A percentile compares a stretch with the other conserved stretches of the same genome.
These are phyloP conservation scores for Trichophyton schoenleinii DNA, from an alignment of 2,329 filamentous ascomycete species.

Conservation along the genomic window DNA sequence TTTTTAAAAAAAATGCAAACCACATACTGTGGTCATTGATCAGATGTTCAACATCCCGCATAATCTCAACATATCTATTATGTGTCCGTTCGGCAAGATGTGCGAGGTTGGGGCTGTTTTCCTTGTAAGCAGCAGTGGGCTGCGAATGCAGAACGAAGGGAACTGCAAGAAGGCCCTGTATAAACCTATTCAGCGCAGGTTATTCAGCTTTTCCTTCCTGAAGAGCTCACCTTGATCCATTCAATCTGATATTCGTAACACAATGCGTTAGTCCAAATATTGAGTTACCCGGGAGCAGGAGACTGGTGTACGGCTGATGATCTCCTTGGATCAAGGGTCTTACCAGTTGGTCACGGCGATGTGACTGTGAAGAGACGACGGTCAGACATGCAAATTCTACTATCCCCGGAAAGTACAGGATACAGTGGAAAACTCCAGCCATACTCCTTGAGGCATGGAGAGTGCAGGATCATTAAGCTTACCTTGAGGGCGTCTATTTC, in stretches of 20 bases:
- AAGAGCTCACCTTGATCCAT: constrained; percentile 66
- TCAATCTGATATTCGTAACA: constrained; percentile 42
- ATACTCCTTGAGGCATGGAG: not conserved
- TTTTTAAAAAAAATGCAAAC: not conserved
- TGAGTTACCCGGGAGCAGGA: not conserved
- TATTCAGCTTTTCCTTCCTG: not conserved
- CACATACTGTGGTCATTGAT: constrained; percentile 75
- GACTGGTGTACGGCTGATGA: not conserved
- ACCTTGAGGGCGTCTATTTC: constrained; percentile 52
- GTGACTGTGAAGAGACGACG: constrained; percentile 52
- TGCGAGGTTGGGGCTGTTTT: constrained; percentile 49
- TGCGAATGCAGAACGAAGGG: constrained; percentile 95
- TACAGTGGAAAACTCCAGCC: not conserved
- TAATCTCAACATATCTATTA: constrained; percentile 84
- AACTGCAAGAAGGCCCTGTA: constrained; percentile 64
- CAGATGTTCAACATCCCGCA: constrained; percentile 82
- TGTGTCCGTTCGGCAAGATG: constrained; percentile 71
- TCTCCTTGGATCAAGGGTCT: constrained; percentile 10
- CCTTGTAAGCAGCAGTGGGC: constrained; percentile 73
- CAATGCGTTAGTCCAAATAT: not conserved
- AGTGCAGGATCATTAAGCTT: constrained; percentile 14
- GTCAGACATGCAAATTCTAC: not conserved
- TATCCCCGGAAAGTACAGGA: not conserved
- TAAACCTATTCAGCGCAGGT: not conserved
- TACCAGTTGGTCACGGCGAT: constrained; percentile 81